Conservation (phyloP, 2,329 filamentous ascomycete species). For the Aspergillus terreus region DNA sequence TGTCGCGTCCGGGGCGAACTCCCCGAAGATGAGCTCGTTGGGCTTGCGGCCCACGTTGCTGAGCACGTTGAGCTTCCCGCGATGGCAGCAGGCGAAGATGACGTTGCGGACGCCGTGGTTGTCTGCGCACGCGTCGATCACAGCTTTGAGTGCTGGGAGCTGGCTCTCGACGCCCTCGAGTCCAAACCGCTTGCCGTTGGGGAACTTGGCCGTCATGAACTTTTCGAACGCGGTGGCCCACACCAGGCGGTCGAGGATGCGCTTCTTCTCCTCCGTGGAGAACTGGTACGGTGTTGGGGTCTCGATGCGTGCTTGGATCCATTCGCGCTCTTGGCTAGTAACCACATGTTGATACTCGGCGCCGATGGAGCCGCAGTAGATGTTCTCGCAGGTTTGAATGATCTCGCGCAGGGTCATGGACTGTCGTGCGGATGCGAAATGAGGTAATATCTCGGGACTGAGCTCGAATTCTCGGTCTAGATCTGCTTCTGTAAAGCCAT, state of each 20-base stretch:
- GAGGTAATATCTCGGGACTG: no score
- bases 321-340: slow-evolving; percentile 95
- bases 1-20: slow-evolving; percentile 95
- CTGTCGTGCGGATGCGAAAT: no score
- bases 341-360: slow-evolving; percentile 99
- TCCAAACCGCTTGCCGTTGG: slow-evolving; percentile 99
- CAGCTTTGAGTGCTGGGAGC: slow-evolving; percentile 97
- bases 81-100: slow-evolving; percentile 57
- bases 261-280: slow-evolving; percentile 94
- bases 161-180: slow-evolving; percentile 95
- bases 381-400: slow-evolving; percentile 82
- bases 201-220: slow-evolving; percentile 95
- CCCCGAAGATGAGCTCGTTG: slow-evolving; percentile 98
- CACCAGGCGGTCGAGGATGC: slow-evolving; percentile 93
- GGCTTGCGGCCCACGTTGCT: slow-evolving; percentile 98
- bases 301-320: slow-evolving; percentile 92
- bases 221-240: slow-evolving; percentile 97
- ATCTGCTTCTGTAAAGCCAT: no score
- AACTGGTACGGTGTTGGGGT: slow-evolving; percentile 94
- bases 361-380: slow-evolving; percentile 97
- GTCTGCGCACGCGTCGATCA: slow-evolving; percentile 91
- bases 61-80: slow-evolving; percentile 96
- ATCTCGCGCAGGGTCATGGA: slow-evolving; percentile 63
- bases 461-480: no score
- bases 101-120: slow-evolving; percentile 99